Base-by-base conservation (phyloP, 148 eudicot species). In the Diospyros lotus region DNA sequence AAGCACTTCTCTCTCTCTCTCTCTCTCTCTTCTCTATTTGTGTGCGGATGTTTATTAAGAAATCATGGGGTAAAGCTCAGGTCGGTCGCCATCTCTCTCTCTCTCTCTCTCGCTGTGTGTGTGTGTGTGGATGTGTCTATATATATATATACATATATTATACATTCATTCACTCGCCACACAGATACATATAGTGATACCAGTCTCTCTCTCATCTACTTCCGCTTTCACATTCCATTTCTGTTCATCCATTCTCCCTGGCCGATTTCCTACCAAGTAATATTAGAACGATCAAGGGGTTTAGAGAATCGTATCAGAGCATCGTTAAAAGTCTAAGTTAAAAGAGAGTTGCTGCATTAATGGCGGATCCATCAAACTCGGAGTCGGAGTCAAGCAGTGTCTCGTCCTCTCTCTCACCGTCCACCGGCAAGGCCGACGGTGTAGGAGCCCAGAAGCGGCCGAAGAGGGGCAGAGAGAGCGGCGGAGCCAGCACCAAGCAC, bases 401-500 rank as follows among this genome's bases (percentile, higher is more conserved):
- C 74, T 18, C 73, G 38, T 11, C 40, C 62, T n/a, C 43, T 48
- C 66, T 17, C 17, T 18, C 70, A 9, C 28, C 52, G 28, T 48
- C 70, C 5, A 46, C 14, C 74, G 12, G 6, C 71, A 13, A 10
- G 41, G 3, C 15, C 64, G 14, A 46, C 18, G 28, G 10, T 64
- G 18, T 40, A n/a, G 55, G 65, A 51, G 17, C 3, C 45, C 66
- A 46, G 46, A 64, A 4, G 59, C 62, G 43, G 43, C 63, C 62
- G 50, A 75, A 67, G 55, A 75, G 73, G 56, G 3, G 12, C 66
- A 55, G 72, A 38, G 78, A 55, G 46, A 59, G 17, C 18, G 77
- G 80, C 56, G 66, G 66, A 66, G 14, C 40, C 58, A 62, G 38
- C 45, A 80, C 72, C 1, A 87, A 86, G 8, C 94, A 87, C 79